These are phyloP conservation scores for Pterocarpus macrocarpus DNA, from an alignment of 306 rosid species.

Conservation along the genomic window DNA sequence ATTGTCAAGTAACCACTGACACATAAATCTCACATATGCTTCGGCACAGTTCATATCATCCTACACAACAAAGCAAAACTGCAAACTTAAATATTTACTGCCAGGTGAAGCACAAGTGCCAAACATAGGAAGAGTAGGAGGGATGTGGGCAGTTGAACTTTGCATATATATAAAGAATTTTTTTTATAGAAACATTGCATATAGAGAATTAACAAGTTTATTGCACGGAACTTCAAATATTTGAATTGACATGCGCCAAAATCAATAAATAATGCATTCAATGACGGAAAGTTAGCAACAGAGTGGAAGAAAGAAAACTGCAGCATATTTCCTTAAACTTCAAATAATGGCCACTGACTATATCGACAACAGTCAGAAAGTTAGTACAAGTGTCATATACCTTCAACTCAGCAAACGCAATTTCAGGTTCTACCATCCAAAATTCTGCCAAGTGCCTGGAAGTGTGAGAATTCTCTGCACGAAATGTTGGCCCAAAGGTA, in stretches of 20 bases:
- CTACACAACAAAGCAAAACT: conserved; percentile 52
- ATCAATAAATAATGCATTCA: too few species aligned
- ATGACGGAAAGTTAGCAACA: not conserved
- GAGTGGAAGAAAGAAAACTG: not conserved
- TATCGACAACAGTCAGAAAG: not conserved
- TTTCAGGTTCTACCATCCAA: conserved; percentile 99
- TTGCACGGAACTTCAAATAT: too few species aligned
- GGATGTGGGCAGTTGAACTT: not conserved
- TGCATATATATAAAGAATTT: not conserved
- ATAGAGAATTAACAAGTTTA: too few species aligned
- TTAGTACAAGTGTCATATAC: conserved; percentile 48
- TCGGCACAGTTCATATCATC: conserved; percentile 98
- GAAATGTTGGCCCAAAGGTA: conserved; percentile 97
- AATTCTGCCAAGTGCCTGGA: conserved; percentile 97
- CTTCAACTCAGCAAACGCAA: conserved; percentile 94
- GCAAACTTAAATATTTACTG: conserved; percentile 25
- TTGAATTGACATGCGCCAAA: too few species aligned
- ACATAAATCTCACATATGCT: conserved; percentile 85
- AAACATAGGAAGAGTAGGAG: not conserved
- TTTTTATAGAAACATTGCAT: not conserved
- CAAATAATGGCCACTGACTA: not conserved
- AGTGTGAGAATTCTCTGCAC: conserved; percentile 98
- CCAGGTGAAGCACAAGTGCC: conserved; percentile 29
- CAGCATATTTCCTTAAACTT: not conserved
- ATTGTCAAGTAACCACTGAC: conserved; percentile 91